Conservation (phyloP, 192 early-diverging fungal genomes). For the Powellomyces hirtus region DNA sequence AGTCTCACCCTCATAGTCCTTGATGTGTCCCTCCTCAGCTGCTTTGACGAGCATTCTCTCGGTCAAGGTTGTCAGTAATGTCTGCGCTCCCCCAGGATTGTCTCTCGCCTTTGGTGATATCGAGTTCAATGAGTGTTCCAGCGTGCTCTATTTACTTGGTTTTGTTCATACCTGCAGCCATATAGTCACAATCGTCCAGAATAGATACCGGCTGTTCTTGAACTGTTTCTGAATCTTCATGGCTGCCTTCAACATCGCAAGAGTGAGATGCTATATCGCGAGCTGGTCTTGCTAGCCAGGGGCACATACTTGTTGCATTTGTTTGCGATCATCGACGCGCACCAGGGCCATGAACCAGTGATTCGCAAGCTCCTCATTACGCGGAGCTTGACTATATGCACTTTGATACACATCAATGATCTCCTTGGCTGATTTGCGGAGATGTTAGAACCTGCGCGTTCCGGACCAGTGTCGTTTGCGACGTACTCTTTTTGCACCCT, state of each 20-base stretch:
- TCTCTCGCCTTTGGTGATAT: conserved; percentile 5
- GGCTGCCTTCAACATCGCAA: conserved; percentile 51
- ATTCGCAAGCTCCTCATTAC: conserved; percentile 68
- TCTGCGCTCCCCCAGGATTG: neutral
- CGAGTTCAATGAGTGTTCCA: no score
- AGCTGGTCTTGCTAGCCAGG: neutral
- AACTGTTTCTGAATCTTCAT: conserved; percentile 79
- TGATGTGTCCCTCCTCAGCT: conserved; percentile 60
- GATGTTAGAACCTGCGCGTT: no score
- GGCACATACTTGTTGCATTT: conserved; percentile 56
- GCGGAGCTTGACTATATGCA: conserved; percentile 56
- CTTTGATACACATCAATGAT: conserved; percentile 73
- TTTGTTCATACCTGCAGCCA: conserved; percentile 79
- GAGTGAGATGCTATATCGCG: neutral
- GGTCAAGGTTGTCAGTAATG: conserved; percentile 50
- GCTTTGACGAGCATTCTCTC: conserved; percentile 84
- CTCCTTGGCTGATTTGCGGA: conserved; percentile 40
- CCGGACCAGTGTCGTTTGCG: neutral
- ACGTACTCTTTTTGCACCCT: conserved; percentile 52
- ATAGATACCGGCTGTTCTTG: conserved; percentile 75
- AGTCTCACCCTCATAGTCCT: conserved; percentile 60
- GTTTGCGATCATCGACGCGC: conserved; percentile 62
- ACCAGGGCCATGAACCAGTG: conserved; percentile 85
- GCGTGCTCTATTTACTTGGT: no score
- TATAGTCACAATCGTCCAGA: conserved; percentile 82